phyloP scores from a whole-genome alignment of 2,329 filamentous ascomycete genomes.

The Colletotrichum lupini region DNA sequence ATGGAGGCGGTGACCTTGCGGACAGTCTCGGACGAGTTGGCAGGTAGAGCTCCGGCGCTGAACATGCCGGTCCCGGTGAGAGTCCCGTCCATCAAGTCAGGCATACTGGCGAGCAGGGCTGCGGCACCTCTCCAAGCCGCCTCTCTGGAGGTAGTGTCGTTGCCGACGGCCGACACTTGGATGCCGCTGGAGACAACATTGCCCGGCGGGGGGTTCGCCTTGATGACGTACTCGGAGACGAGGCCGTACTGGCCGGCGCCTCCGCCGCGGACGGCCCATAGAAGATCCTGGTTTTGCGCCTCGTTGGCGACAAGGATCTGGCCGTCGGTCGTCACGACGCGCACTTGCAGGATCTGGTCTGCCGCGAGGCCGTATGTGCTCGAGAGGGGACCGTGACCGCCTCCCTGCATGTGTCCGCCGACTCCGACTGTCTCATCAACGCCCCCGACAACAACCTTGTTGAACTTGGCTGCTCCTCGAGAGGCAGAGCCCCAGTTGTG shows the following conservation, averaged over 20 bases:
- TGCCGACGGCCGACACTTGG: background rate
- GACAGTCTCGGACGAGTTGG: background rate
- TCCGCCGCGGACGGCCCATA: conserved; percentile 67
- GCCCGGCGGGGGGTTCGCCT: conserved; percentile 11
- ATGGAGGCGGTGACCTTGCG: conserved; percentile 7
- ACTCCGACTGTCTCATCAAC: conserved; percentile 69
- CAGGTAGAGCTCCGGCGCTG: background rate
- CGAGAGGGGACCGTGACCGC: conserved; percentile 62
- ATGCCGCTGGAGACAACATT: conserved; percentile 18
- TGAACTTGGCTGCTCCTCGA: conserved; percentile 51
- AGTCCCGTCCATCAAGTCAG: conserved; percentile 20
- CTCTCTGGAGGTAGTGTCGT: conserved; percentile 6
- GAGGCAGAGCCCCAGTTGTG: conserved; percentile 50
- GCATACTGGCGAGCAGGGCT: conserved; percentile 7
- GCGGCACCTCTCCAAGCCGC: conserved; percentile 10
- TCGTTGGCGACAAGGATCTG: conserved; percentile 55
- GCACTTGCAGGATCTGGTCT: conserved; percentile 59
- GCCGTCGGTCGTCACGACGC: conserved; percentile 59
- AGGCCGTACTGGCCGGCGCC: conserved; percentile 64
- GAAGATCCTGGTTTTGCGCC: conserved; percentile 61
- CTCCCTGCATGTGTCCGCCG: conserved; percentile 71
- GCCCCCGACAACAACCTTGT: conserved; percentile 56
- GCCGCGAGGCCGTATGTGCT: conserved; percentile 56
- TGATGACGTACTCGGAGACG: conserved; percentile 46
- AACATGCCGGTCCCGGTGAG: conserved; percentile 7